A percentile compares a stretch with the other conserved stretches of the same genome.
Evolutionary conservation across 2,329 filamentous ascomycete genomes (phyloP).

Genomic region (Blastomyces silverae): DNA sequence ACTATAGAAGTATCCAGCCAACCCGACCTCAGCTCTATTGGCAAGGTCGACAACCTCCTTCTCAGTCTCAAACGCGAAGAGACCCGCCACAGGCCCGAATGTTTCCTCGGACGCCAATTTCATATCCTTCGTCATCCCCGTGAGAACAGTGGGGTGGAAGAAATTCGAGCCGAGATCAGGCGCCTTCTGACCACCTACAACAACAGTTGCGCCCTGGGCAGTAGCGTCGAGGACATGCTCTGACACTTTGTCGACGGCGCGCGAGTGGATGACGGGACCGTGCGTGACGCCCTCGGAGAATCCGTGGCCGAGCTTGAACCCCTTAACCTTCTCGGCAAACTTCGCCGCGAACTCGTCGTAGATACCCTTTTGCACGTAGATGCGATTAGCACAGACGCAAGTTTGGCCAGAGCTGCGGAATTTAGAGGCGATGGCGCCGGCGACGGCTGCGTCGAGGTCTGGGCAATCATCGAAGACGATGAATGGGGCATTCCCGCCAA

Average conservation of each 20-base stretch:
- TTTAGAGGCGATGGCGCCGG: slow-evolving; percentile 76
- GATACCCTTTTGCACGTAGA: slow-evolving; percentile 48
- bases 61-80: slow-evolving; percentile 85
- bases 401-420: slow-evolving; percentile 95
- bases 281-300: slow-evolving; percentile 44
- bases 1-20: slow-evolving; percentile 92
- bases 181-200: slow-evolving; percentile 67
- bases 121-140: slow-evolving; percentile 82
- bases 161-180: slow-evolving; percentile 75
- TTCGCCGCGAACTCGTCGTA: slow-evolving; percentile 49
- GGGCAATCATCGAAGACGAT: slow-evolving; percentile 90
- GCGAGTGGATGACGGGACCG: slow-evolving; percentile 61
- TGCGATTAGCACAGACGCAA: slow-evolving; percentile 69
- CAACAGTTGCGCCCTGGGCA: slow-evolving; percentile 66
- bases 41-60: slow-evolving; percentile 79
- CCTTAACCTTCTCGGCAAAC: slow-evolving; percentile 50
- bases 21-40: slow-evolving; percentile 74
- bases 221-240: slow-evolving; percentile 73
- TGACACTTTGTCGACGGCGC: slow-evolving; percentile 72
- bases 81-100: slow-evolving; percentile 84
- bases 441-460: slow-evolving; percentile 75
- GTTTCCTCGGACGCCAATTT: slow-evolving; percentile 80
- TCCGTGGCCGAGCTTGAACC: slow-evolving; percentile 44
- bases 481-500: slow-evolving; percentile 91
- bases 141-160: slow-evolving; percentile 82